phyloP scores from a whole-genome alignment of 306 rosid species.

The Acacia crassicarpa region DNA sequence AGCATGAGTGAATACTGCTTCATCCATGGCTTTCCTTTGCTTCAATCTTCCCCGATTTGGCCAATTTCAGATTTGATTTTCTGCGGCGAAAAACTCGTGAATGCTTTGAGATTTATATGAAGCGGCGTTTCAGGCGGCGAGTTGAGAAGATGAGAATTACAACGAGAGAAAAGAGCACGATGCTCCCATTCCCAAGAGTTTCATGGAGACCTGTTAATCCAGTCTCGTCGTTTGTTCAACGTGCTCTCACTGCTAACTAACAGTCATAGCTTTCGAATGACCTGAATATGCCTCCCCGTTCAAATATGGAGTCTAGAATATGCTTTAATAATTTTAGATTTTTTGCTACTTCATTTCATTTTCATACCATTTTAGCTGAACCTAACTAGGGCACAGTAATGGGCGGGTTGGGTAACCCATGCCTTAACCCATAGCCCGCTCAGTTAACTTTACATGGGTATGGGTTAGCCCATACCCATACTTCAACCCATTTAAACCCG shows the following conservation, averaged over 20 bases:
- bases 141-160: neutral
- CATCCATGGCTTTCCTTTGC: conserved; percentile 22
- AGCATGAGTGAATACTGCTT: conserved; percentile 21
- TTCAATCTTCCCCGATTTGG: neutral
- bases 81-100: neutral
- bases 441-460: too few relatives aligned
- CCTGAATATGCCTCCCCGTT: conserved; percentile 31
- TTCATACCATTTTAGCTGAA: neutral
- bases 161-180: neutral
- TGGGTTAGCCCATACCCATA: too few relatives aligned
- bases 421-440: too few relatives aligned
- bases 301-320: neutral
- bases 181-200: neutral
- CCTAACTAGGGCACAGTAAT: too few relatives aligned
- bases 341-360: neutral
- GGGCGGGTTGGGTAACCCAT: too few relatives aligned
- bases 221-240: neutral
- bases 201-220: neutral
- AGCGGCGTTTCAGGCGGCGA: neutral
- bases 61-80: neutral
- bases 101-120: neutral
- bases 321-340: neutral
- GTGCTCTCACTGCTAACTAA: conserved; percentile 31
- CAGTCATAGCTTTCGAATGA: conserved; percentile 34
- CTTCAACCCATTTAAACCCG: too few relatives aligned